Evolutionary conservation across 257 asterid genomes (phyloP).

Genomic region (Solanum okadae): DNA sequence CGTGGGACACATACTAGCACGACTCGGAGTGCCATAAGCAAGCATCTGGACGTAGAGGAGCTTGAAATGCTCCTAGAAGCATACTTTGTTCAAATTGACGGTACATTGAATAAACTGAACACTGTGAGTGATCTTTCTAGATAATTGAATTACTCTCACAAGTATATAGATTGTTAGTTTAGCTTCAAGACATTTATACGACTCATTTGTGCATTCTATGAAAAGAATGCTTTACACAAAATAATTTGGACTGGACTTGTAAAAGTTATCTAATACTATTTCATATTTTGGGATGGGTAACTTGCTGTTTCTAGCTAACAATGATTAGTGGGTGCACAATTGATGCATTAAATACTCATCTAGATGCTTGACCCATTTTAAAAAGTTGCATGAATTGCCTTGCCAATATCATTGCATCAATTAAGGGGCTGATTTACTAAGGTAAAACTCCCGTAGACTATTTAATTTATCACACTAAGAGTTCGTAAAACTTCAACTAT

Average conservation of each 20-base stretch:
- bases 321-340: neutral
- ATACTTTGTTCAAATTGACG: conserved; percentile 78
- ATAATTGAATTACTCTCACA: neutral
- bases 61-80: conserved; percentile 94
- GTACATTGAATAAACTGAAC: conserved; percentile 60
- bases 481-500: neutral
- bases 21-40: conserved; percentile 33
- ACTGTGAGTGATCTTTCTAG: conserved; percentile 34
- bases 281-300: neutral
- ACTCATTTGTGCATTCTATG: neutral
- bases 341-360: neutral
- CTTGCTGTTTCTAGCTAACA: neutral
- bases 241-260: neutral
- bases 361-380: neutral
- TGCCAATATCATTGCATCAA: neutral
- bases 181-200: neutral
- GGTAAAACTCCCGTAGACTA: neutral
- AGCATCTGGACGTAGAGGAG: conserved; percentile 70
- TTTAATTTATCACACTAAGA: neutral
- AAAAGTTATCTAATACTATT: neutral
- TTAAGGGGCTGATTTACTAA: neutral
- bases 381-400: neutral
- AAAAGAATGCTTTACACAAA: neutral
- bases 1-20: conserved; percentile 67
- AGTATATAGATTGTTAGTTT: neutral